Conservation (phyloP, 2,329 filamentous ascomycete species). For the Botrytis porri region DNA sequence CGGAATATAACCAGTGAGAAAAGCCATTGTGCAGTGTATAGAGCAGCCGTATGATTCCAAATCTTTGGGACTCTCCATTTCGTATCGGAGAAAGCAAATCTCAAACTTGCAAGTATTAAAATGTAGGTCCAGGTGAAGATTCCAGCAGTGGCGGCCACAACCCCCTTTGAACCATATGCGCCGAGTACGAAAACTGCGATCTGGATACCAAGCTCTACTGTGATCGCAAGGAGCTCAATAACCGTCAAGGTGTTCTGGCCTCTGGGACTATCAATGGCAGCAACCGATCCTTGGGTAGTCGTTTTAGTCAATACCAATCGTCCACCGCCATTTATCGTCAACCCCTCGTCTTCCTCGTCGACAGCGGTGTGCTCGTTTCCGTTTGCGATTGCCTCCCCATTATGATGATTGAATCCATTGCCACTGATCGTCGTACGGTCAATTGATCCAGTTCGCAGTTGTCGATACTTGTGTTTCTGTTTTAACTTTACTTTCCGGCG, state of each 20-base stretch:
- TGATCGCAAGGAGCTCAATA: constrained; percentile 72
- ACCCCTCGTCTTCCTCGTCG: constrained; percentile 54
- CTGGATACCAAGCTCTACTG: constrained; percentile 69
- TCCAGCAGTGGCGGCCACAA: constrained; percentile 60
- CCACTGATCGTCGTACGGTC: constrained; percentile 36
- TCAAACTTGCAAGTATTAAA: constrained; percentile 66
- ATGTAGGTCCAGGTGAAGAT: constrained; percentile 80
- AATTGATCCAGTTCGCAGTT: constrained; percentile 47
- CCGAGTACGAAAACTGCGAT: constrained; percentile 59
- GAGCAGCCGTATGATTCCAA: constrained; percentile 87
- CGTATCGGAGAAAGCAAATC: constrained; percentile 64
- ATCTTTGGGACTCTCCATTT: constrained; percentile 68
- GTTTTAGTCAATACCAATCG: constrained; percentile 58
- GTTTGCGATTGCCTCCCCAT: constrained; percentile 12
- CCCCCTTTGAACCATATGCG: constrained; percentile 57
- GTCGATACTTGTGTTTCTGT: constrained; percentile 55
- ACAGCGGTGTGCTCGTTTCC: constrained; percentile 37
- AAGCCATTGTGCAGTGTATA: constrained; percentile 83
- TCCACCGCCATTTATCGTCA: constrained; percentile 57
- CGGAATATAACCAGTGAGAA: constrained; percentile 76
- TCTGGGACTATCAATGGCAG: constrained; percentile 72
- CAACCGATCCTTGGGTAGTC: constrained; percentile 59
- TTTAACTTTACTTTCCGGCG: constrained; percentile 52
- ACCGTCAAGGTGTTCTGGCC: constrained; percentile 68
- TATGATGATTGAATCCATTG: neutral